phyloP scores from a whole-genome alignment of 1,139 yeast genomes.

The Pneumocystis murina region DNA sequence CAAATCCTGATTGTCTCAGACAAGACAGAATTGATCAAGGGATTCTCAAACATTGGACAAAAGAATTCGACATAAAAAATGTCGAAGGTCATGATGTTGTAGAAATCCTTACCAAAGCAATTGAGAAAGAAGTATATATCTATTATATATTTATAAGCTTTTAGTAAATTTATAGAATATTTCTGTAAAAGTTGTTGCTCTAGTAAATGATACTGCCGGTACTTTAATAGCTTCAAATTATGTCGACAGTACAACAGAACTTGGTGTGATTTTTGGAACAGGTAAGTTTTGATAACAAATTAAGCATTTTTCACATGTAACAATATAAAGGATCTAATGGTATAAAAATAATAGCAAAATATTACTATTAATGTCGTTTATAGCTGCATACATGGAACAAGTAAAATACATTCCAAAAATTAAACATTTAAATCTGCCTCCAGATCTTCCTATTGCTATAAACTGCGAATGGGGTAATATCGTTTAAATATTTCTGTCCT shows the following conservation, averaged over 20 bases:
- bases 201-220: constrained; percentile 95
- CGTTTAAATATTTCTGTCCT: background rate
- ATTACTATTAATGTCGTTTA: background rate
- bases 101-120: constrained; percentile 70
- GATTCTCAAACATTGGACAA: constrained; percentile 89
- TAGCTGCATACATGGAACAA: constrained; percentile 68
- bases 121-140: constrained; percentile 29
- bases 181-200: constrained; percentile 77
- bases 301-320: background rate
- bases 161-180: constrained; percentile 28
- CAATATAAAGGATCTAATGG: constrained; percentile 22
- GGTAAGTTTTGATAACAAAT: constrained; percentile 22
- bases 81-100: constrained; percentile 94
- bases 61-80: constrained; percentile 86
- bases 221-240: constrained; percentile 92
- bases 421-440: constrained; percentile 55
- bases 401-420: constrained; percentile 68
- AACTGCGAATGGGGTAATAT: constrained; percentile 80
- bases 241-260: constrained; percentile 71
- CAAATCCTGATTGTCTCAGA: constrained; percentile 20
- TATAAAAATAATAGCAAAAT: constrained; percentile 46
- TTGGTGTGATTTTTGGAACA: constrained; percentile 95
- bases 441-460: constrained; percentile 73
- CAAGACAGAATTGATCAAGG: constrained; percentile 77
- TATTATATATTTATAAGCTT: background rate